Evolutionary conservation across 306 rosid species (phyloP).

Genomic region (Alnus glutinosa): DNA sequence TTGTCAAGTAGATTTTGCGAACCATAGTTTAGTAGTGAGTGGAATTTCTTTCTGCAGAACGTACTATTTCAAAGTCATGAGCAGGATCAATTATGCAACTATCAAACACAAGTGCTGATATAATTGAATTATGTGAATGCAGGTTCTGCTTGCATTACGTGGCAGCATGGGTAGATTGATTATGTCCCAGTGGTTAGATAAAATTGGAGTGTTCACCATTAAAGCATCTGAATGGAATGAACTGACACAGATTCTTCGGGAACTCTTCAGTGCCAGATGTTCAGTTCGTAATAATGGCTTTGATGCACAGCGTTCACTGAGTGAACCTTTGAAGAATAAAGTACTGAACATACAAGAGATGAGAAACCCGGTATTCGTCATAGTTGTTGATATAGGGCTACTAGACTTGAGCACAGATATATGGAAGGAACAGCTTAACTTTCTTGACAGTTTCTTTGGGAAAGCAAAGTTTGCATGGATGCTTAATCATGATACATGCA

Average conservation of each 20-base stretch:
- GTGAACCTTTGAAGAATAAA: constrained; percentile 56
- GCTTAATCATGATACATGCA: constrained; percentile 87
- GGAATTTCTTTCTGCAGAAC: constrained; percentile 21
- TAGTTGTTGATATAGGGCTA: constrained; percentile 78
- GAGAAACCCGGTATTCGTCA: constrained; percentile 62
- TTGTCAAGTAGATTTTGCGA: constrained; percentile 58
- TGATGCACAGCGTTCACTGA: constrained; percentile 54
- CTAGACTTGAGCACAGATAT: constrained; percentile 97
- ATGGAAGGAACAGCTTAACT: constrained; percentile 93
- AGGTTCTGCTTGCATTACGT: constrained; percentile 82
- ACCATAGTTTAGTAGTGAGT: constrained; percentile 70
- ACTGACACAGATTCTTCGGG: constrained; percentile 74
- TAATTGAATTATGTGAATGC: constrained; percentile 27
- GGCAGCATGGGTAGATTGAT: constrained; percentile 73
- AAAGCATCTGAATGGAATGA: constrained; percentile 98
- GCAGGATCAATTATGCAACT: neutral
- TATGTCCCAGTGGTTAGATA: constrained; percentile 75
- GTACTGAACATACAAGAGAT: constrained; percentile 56
- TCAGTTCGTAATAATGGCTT: constrained; percentile 48
- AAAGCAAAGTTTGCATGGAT: constrained; percentile 93
- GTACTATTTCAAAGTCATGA: constrained; percentile 11
- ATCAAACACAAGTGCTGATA: neutral
- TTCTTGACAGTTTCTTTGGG: constrained; percentile 72
- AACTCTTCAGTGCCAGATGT: constrained; percentile 66
- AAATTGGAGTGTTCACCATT: constrained; percentile 64